A percentile compares a stretch with the other conserved stretches of the same genome.
phyloP scores from a whole-genome alignment of 495 filamentous ascomycete genomes.

The Annulohypoxylon moriforme region DNA sequence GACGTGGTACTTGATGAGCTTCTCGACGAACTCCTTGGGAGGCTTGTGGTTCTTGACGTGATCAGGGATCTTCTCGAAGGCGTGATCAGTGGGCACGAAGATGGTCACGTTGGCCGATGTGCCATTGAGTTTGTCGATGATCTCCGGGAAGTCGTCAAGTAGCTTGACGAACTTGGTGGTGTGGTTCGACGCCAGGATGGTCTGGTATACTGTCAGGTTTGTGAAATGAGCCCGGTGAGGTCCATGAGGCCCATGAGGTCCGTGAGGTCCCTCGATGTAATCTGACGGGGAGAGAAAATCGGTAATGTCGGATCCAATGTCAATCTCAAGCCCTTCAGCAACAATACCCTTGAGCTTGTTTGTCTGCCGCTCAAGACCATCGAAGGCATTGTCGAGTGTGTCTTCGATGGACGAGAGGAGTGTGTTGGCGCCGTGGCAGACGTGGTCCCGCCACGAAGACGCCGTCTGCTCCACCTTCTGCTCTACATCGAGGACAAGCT shows the following conservation, averaged over 20 bases:
- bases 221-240: constrained; percentile 46
- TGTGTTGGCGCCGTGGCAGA: constrained; percentile 14
- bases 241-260: not conserved
- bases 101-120: constrained; percentile 78
- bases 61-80: constrained; percentile 75
- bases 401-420: constrained; percentile 56
- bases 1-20: constrained; percentile 77
- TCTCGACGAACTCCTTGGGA: constrained; percentile 71
- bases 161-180: constrained; percentile 79
- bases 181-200: constrained; percentile 77
- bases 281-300: constrained; percentile 44
- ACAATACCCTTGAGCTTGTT: constrained; percentile 36
- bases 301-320: constrained; percentile 18
- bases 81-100: constrained; percentile 81
- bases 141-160: constrained; percentile 74
- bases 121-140: constrained; percentile 76
- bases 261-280: constrained; percentile 12
- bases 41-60: constrained; percentile 60
- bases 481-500: constrained; percentile 43
- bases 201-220: constrained; percentile 80
- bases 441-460: constrained; percentile 29
- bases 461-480: constrained; percentile 36
- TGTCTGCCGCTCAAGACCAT: constrained; percentile 48
- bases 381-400: constrained; percentile 51
- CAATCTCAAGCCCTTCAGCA: constrained; percentile 10